A percentile compares a stretch with the other conserved stretches of the same genome.
phyloP scores from a whole-genome alignment of 2,329 filamentous ascomycete species.

The Fusarium annulatum region DNA sequence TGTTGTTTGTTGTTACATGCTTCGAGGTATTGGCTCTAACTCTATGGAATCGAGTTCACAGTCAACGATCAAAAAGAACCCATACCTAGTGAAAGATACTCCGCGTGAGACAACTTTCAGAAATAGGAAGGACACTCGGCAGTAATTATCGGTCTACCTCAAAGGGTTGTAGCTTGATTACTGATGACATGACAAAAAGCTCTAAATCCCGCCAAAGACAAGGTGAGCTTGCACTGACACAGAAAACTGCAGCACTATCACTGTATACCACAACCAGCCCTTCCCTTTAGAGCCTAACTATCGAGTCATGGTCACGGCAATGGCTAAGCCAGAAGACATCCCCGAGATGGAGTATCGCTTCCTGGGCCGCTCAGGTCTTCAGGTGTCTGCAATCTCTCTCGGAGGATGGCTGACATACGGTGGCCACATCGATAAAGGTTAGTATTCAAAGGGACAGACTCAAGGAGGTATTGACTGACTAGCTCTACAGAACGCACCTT shows the following conservation, averaged over 20 bases:
- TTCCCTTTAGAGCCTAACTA: neutral
- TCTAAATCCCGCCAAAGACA: constrained; percentile 10
- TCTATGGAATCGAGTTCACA: neutral
- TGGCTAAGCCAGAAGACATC: constrained; percentile 58
- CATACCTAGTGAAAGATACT: neutral
- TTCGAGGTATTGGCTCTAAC: neutral
- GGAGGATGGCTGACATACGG: constrained; percentile 81
- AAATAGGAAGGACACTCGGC: neutral
- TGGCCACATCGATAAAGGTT: constrained; percentile 74
- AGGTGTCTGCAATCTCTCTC: constrained; percentile 80
- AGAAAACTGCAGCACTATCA: neutral
- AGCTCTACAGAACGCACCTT: constrained; percentile 57
- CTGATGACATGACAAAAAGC: neutral
- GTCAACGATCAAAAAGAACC: neutral
- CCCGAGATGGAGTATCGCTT: constrained; percentile 76
- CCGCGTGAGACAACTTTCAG: constrained; percentile 13
- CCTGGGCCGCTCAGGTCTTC: constrained; percentile 75
- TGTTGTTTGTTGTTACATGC: neutral
- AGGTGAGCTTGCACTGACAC: neutral
- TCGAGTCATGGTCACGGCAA: constrained; percentile 34
- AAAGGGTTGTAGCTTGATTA: neutral
- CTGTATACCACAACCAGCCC: neutral
- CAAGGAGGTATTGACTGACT: constrained; percentile 7
- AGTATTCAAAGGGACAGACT: constrained; percentile 18
- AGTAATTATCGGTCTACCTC: neutral